phyloP scores from a whole-genome alignment of 1,139 yeast genomes.

The Taphrina deformans region DNA sequence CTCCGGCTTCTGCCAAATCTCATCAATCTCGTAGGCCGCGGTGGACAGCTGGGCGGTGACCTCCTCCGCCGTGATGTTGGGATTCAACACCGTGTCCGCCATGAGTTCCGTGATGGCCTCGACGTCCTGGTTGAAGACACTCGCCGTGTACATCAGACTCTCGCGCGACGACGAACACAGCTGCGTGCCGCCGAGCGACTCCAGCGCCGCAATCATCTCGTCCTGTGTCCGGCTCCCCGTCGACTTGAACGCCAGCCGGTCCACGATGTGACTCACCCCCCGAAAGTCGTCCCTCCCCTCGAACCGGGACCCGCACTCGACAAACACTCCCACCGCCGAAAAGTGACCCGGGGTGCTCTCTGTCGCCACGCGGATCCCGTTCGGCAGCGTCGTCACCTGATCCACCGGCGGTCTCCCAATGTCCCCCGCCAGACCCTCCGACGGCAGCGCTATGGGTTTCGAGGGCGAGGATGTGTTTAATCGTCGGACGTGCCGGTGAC shows the following conservation, averaged over 20 bases:
- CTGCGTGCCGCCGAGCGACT: conserved; percentile 86
- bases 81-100: conserved; percentile 76
- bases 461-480: conserved; percentile 8
- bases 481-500: not conserved
- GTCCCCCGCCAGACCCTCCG: not conserved
- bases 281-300: conserved; percentile 54
- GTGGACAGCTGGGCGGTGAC: conserved; percentile 70
- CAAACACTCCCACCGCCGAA: conserved; percentile 83
- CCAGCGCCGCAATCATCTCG: conserved; percentile 73
- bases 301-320: conserved; percentile 86
- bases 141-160: conserved; percentile 87
- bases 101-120: conserved; percentile 76
- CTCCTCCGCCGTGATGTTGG: conserved; percentile 68
- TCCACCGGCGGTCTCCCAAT: not conserved
- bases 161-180: conserved; percentile 94
- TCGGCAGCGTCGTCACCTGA: conserved; percentile 57
- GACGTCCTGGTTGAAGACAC: conserved; percentile 85
- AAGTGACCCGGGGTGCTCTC: conserved; percentile 89
- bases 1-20: conserved; percentile 82
- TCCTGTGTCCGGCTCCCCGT: conserved; percentile 63
- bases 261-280: conserved; percentile 82
- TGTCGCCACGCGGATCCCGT: conserved; percentile 81
- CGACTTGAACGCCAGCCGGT: conserved; percentile 81
- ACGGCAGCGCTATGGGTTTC: conserved; percentile 7
- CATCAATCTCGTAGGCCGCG: conserved; percentile 78